Conservation (phyloP, 371 early-diverging fungal species). For the Coemansia sp. region DNA sequence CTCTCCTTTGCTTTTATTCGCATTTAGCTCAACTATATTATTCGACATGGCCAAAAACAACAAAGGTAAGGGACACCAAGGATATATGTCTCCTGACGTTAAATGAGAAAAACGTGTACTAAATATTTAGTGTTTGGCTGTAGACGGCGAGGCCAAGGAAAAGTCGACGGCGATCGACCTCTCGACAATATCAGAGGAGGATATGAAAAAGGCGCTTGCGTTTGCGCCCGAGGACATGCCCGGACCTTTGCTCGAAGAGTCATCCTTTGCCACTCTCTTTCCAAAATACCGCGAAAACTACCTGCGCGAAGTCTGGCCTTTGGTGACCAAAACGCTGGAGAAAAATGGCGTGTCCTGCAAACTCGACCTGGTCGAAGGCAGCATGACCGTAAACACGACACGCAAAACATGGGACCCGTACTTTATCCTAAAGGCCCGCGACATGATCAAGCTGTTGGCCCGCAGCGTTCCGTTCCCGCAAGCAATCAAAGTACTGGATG, state of each 20-base stretch:
- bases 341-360: constrained; percentile 90
- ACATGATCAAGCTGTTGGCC: constrained; percentile 93
- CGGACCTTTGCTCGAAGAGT: constrained; percentile 91
- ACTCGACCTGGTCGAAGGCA: constrained; percentile 94
- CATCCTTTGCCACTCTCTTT: constrained; percentile 96
- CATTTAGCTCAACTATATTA: not conserved
- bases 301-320: constrained; percentile 93
- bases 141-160: constrained; percentile 18
- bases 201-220: constrained; percentile 88
- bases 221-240: constrained; percentile 82
- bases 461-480: constrained; percentile 95
- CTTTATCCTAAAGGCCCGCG: constrained; percentile 94
- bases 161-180: constrained; percentile 32
- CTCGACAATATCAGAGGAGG: constrained; percentile 36
- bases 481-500: constrained; percentile 91
- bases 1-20: not conserved
- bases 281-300: constrained; percentile 98
- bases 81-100: too few species aligned
- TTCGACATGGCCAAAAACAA: constrained; percentile 3
- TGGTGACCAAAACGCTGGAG: constrained; percentile 85
- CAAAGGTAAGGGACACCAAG: constrained; percentile 2
- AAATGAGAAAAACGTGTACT: not conserved
- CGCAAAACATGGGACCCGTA: constrained; percentile 98
- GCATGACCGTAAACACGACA: constrained; percentile 98
- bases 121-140: not conserved